These are phyloP conservation scores for Fusarium nelsonii DNA, from an alignment of 2,329 filamentous ascomycete genomes.

Conservation along the genomic window DNA sequence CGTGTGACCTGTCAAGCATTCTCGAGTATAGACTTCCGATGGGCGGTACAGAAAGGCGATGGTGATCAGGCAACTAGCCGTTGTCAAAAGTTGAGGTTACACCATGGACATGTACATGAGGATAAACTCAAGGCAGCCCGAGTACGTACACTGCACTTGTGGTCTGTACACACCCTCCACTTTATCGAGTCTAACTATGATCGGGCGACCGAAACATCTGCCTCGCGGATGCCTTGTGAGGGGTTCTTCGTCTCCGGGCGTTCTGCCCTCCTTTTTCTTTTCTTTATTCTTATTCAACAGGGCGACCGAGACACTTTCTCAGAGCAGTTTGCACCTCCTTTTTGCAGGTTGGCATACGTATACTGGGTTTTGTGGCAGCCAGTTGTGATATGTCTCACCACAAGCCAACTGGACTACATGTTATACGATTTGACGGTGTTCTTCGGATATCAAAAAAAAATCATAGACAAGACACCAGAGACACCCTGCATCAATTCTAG, in stretches of 20 bases:
- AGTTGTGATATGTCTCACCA: neutral
- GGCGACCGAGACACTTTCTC: neutral
- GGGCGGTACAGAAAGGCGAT: slow-evolving; percentile 1
- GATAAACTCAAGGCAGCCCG: slow-evolving; percentile 1
- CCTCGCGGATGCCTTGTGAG: slow-evolving; percentile 28
- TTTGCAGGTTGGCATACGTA: too few relatives aligned
- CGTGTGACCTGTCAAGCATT: slow-evolving; percentile 23
- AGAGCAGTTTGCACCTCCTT: neutral
- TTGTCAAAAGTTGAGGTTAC: slow-evolving; percentile 22
- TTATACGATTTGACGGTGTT: neutral
- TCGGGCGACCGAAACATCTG: slow-evolving; percentile 21
- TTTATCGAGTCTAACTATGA: slow-evolving; percentile 9
- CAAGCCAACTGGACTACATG: neutral
- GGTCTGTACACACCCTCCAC: slow-evolving; percentile 17
- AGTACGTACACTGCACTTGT: slow-evolving; percentile 4
- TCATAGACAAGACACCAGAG: neutral
- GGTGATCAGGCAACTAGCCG: slow-evolving; percentile 24
- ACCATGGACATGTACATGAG: neutral
- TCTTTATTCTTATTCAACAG: too few relatives aligned
- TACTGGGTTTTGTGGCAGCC: neutral
- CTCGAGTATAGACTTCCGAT: slow-evolving; percentile 6
- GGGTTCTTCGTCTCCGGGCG: slow-evolving; percentile 6
- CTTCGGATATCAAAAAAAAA: neutral
- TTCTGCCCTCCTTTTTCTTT: neutral
- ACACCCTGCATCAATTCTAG: neutral